A percentile compares a stretch with the other conserved stretches of the same genome.
Evolutionary conservation across 805 yeast species (phyloP).

Genomic region (Priceomyces castillae): DNA sequence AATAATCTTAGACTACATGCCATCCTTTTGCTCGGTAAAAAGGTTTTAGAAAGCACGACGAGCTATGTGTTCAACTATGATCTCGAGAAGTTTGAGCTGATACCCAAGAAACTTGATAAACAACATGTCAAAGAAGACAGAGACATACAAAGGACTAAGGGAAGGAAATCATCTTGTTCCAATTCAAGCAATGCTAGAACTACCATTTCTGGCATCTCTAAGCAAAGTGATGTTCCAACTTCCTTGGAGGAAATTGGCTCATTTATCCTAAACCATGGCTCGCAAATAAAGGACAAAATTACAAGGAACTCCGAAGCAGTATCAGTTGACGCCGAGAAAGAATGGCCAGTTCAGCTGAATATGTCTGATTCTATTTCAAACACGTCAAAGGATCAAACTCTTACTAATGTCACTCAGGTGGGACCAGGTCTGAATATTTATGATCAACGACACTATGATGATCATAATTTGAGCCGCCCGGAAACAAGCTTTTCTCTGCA

Average conservation of each 20-base stretch:
- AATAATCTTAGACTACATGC: conserved; percentile 27
- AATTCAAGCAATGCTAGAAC: no score
- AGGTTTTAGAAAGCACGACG: conserved; percentile 15
- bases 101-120: conserved; percentile 1
- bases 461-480: no score
- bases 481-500: no score
- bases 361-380: no score
- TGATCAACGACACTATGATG: no score
- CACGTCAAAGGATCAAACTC: no score
- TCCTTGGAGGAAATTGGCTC: conserved; percentile 39
- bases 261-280: conserved; percentile 33
- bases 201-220: not conserved
- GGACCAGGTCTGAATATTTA: no score
- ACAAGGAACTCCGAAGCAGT: not conserved
- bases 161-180: not conserved
- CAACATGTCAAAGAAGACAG: not conserved
- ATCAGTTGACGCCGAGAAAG: not conserved
- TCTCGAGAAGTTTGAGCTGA: not conserved
- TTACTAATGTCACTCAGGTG: no score
- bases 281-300: conserved; percentile 18
- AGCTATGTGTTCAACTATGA: conserved; percentile 7
- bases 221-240: conserved; percentile 15
- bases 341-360: no score
- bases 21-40: conserved; percentile 20
- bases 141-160: not conserved